Evolutionary conservation across 2,329 filamentous ascomycete species (phyloP).

Genomic region (Sclerotinia sclerotiorum): DNA sequence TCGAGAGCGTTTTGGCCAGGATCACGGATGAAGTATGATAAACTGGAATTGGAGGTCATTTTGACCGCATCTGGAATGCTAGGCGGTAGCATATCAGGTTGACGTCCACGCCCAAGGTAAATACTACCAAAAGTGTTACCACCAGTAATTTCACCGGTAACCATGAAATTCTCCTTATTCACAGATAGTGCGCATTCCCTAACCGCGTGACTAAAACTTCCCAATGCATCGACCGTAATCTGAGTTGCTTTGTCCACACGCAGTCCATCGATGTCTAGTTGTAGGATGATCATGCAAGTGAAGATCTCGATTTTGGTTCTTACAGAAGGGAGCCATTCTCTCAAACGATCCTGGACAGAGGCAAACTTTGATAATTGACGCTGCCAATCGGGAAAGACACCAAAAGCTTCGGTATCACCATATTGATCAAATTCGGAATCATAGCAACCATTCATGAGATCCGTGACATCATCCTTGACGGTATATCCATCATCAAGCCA

Average conservation of each 20-base stretch:
- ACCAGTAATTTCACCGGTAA: slow-evolving; percentile 63
- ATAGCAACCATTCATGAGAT: slow-evolving; percentile 55
- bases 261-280: slow-evolving; percentile 66
- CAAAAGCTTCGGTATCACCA: slow-evolving; percentile 59
- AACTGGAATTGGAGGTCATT: slow-evolving; percentile 46
- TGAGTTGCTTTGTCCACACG: slow-evolving; percentile 67
- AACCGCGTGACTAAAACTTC: slow-evolving; percentile 56
- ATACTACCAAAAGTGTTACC: slow-evolving; percentile 61
- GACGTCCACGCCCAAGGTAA: slow-evolving; percentile 61
- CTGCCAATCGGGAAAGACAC: slow-evolving; percentile 62
- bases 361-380: slow-evolving; percentile 66
- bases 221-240: slow-evolving; percentile 60
- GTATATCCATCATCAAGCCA: slow-evolving; percentile 55
- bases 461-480: slow-evolving; percentile 46
- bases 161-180: slow-evolving; percentile 63
- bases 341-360: slow-evolving; percentile 64
- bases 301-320: slow-evolving; percentile 58
- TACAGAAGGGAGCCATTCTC: slow-evolving; percentile 62
- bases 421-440: slow-evolving; percentile 60
- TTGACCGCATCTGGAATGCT: slow-evolving; percentile 51
- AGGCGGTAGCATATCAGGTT: slow-evolving; percentile 52
- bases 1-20: slow-evolving; percentile 55
- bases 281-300: slow-evolving; percentile 61
- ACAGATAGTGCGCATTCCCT: slow-evolving; percentile 56
- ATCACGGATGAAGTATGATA: slow-evolving; percentile 53